Conservation (phyloP, 2,329 filamentous ascomycete genomes). For the Penicillium italicum region DNA sequence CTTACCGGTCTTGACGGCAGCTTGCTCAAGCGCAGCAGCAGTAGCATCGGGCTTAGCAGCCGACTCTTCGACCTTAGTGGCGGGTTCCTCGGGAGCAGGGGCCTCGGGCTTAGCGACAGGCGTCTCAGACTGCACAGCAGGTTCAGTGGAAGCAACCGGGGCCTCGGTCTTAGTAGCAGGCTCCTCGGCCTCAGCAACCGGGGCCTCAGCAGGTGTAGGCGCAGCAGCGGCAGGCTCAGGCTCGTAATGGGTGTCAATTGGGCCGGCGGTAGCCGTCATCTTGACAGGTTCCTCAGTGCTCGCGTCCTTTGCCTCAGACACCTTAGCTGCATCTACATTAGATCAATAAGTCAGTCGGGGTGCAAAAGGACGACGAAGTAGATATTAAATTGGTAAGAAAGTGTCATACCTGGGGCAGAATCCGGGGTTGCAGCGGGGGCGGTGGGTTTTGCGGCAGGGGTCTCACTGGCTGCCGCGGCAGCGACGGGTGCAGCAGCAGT, state of each 20-base stretch:
- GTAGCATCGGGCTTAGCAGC: neutral
- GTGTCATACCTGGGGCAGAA: neutral
- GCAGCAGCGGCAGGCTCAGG: neutral
- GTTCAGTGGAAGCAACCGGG: neutral
- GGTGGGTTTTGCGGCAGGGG: neutral
- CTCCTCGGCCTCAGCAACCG: neutral
- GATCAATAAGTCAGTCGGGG: neutral
- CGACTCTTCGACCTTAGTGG: neutral
- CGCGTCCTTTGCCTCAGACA: neutral
- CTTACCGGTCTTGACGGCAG: conserved; percentile 3
- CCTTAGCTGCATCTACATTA: neutral
- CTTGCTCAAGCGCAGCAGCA: neutral
- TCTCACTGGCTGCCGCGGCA: neutral
- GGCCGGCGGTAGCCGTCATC: neutral
- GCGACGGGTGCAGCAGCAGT: neutral
- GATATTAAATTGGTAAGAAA: neutral
- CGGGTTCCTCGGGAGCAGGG: neutral
- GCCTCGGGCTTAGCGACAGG: neutral
- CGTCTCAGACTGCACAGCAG: neutral
- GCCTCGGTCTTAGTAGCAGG: neutral
- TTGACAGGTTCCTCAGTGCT: neutral
- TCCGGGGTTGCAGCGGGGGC: neutral
- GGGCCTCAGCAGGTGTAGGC: neutral
- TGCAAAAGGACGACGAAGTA: neutral
- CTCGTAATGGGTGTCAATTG: neutral